Base-by-base conservation (phyloP, 495 filamentous ascomycete genomes). In the Patellaria atrata region DNA sequence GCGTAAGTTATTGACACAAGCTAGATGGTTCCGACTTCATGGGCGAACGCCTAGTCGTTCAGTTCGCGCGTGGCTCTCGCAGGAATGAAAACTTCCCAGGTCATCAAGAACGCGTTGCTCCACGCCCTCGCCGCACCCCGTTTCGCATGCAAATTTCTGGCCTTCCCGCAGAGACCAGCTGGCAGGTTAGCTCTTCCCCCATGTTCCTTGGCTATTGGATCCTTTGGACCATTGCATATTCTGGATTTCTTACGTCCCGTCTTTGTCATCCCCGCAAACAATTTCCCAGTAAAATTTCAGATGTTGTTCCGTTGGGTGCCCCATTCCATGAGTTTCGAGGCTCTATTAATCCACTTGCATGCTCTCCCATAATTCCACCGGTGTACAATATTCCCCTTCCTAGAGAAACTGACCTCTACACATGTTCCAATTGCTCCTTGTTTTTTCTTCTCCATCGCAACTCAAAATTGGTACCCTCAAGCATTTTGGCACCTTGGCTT, bases 21-120 rank as follows among this genome's bases (percentile, higher is more conserved):
- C 33, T 67, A 93, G 82, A 97, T 69, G 89, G 89, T 58, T 87
- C 82, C 52, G 84, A 93, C 44, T 92, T 97, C 63, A 94, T 94
- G 71, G 89, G 87, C 55, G 81, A 92, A 56, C 80, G 86, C 48
- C 67, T 97, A 44, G 93, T 87, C 22, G 89, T 97, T 43, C 89
- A 97, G 60, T 97, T 97, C 58, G 89, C 89, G 35, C 82, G 89
- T 53, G 89, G 89, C 38, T 77, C 78, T 52, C 87, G 89, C 54
- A 84, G 78, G 56, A 81, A 79, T 50, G 82, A 94, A 60, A 67
- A 62, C 44, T 77, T 75, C 56, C n/a, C n/a, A n/a, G 64, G 68
- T 52, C 70, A 67, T 53, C 68, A 70, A 28, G 79, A 93, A 54
- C 82, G 84, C 53, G 73, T 66, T 38, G 74, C 79, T 50, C 89